Evolutionary conservation across 2,329 filamentous ascomycete genomes (phyloP), one percentile per base, ranked within the genome.

Genomic region (Talaromyces sp.): DNA sequence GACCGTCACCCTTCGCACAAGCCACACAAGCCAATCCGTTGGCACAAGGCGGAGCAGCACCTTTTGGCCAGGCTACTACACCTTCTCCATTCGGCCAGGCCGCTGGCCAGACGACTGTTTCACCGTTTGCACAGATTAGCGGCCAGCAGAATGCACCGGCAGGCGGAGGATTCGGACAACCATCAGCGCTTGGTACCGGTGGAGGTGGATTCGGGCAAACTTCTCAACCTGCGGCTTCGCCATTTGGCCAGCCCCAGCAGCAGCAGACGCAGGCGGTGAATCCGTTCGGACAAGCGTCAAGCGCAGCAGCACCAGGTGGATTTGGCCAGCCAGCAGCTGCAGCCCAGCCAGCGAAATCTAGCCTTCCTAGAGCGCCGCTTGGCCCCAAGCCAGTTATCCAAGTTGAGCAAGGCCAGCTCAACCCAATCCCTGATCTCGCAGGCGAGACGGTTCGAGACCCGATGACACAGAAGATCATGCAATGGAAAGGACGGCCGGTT

Each of bases 401-500:
- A 54, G 61, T 67, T 48, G 67, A 69, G 2, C 64, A 67, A 3
- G 66, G 66, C 24, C 65, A 70, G 19, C 65, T 78, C 24, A 72
- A 70, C 27, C 72, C 71, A 3, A 68, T 74, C n/a, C 74, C 75
- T 24, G 64, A 67, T 19, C 65, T 77, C 29, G 68, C 69, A 48
- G 75, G 70, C n/a, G 69, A 74, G 48, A 77, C 75, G 6, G 59
- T 68, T 14, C 70, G 68, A 24, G 68, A 77, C 38, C 73, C 72
- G 12, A 61, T 64, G 43, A 72, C 69, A 6, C 73, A 75, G 24
- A 72, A 67, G 32, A 72, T 91, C 0, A 71, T 74, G 0, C 76
- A 77, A 61, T 92, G 88, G 79, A 89, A 89, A 65, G 84, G 84
- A 19, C 83, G 83, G 63, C 79, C 79, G 0, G 86, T 91, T 0